Base-by-base conservation (phyloP, 768 basidiomycete genomes). In the Termitomyces sp. region DNA sequence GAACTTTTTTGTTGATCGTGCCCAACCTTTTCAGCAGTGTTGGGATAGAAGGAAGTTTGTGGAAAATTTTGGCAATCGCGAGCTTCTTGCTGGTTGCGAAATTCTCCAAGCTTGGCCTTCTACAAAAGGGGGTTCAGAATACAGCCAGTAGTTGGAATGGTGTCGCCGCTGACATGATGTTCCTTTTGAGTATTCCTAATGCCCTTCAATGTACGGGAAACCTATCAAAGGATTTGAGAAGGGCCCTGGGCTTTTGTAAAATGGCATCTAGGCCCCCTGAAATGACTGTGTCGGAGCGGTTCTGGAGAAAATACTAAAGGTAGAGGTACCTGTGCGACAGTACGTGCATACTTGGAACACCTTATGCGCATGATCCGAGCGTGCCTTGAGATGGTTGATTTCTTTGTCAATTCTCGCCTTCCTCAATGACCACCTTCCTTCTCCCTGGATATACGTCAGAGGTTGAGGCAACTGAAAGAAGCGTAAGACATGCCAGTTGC, bases 221-320 rank as follows among this genome's bases (percentile, higher is more conserved):
- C 30, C 40, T 54, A 21, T 54, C 45, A 34, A 48, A 46, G 12
- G 32, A 35, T 19, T 32, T 39, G 6, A 43, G 37, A 3, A 53
- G 25, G 3, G 44, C 12, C 35, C 28, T 30, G 11, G 58, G 40
- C 28, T 51, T 49, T 30, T 46, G 60, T 17, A 55, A 21, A 39
- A 57, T 55, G 28, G 55, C 41, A 39, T 59, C 61, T 12, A 57
- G 32, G 16, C 61, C 61, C 14, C 48, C 40, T 17, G 61, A 56
- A 17, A 58, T 28, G 23, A 54, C 57, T 39, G 60, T 48, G 17
- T 56, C 34, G 12, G 59, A 59, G 34, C 57, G 53, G 47, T 62
- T 56, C 61, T 62, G 21, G 37, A n/a, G n/a, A 47, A 41, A n/a
- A 27, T 34, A 16, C 16, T 53, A 6, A 27, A 44, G 11, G 16